Percentiles rank a stretch among this genome's conserved stretches.
phyloP scores from a whole-genome alignment of 2,329 filamentous ascomycete species.

The Monilinia aucupariae region DNA sequence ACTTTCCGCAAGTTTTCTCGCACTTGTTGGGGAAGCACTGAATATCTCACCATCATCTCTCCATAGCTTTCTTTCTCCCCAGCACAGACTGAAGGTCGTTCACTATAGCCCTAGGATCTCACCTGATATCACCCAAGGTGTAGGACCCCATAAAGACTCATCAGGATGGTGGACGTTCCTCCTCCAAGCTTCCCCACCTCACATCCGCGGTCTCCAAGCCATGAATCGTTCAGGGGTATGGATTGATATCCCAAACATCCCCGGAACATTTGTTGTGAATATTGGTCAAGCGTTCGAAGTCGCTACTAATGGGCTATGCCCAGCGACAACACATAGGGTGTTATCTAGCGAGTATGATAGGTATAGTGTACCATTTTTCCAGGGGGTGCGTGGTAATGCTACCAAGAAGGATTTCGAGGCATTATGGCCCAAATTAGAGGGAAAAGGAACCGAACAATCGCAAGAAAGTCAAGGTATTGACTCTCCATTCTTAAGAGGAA shows the following conservation, averaged over 20 bases:
- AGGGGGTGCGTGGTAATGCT: constrained; percentile 13
- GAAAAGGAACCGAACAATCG: not conserved
- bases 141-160: constrained; percentile 14
- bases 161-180: constrained; percentile 17
- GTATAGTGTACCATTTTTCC: constrained; percentile 14
- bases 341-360: constrained; percentile 11
- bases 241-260: constrained; percentile 15
- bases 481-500: constrained; percentile 6
- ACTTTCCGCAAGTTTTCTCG: constrained; percentile 2
- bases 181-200: constrained; percentile 12
- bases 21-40: constrained; percentile 10
- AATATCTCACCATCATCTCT: constrained; percentile 5
- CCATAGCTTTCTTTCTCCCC: constrained; percentile 10
- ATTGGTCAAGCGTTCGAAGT: constrained; percentile 15
- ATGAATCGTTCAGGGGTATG: constrained; percentile 12
- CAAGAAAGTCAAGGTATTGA: not conserved
- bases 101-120: constrained; percentile 8
- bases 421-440: constrained; percentile 7
- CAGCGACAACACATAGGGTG: constrained; percentile 13
- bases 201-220: constrained; percentile 13
- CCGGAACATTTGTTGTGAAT: constrained; percentile 14
- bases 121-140: constrained; percentile 8
- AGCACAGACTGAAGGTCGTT: constrained; percentile 13
- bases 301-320: constrained; percentile 13
- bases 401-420: constrained; percentile 14